These are phyloP conservation scores for Recurvomyces mirabilis DNA, from an alignment of 495 filamentous ascomycete species.

Conservation along the genomic window DNA sequence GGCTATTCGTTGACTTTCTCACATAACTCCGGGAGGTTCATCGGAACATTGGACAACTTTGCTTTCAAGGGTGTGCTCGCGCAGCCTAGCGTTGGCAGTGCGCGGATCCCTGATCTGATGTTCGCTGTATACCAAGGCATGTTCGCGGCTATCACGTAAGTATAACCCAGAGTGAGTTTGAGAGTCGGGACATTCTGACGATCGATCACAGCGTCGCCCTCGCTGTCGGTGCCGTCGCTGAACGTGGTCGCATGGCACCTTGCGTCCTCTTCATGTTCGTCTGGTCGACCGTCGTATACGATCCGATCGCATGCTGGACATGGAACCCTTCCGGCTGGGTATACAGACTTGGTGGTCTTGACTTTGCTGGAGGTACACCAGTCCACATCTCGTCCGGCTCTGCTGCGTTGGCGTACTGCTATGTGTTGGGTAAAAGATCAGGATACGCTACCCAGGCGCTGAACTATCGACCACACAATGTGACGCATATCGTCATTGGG, in stretches of 20 bases:
- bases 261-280: slow-evolving; percentile 93
- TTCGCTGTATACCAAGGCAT: slow-evolving; percentile 96
- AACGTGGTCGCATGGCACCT: slow-evolving; percentile 89
- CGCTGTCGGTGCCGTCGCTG: slow-evolving; percentile 82
- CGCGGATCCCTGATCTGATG: slow-evolving; percentile 72
- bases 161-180: slow-evolving; percentile 28
- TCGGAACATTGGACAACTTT: slow-evolving; percentile 78
- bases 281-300: slow-evolving; percentile 73
- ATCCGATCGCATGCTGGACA: slow-evolving; percentile 64
- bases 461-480: slow-evolving; percentile 95
- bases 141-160: slow-evolving; percentile 88
- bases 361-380: slow-evolving; percentile 93
- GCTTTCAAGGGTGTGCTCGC: slow-evolving; percentile 73
- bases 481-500: slow-evolving; percentile 90
- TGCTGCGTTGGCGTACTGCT: slow-evolving; percentile 68
- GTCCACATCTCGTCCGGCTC: slow-evolving; percentile 90
- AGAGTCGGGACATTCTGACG: slow-evolving; percentile 41
- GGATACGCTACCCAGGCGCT: slow-evolving; percentile 79
- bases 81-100: slow-evolving; percentile 70
- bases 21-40: slow-evolving; percentile 67
- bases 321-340: slow-evolving; percentile 89
- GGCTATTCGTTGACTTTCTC: slow-evolving; percentile 92
- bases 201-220: slow-evolving; percentile 58
- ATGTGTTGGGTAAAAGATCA: slow-evolving; percentile 73
- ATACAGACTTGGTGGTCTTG: slow-evolving; percentile 70